Conservation (phyloP, 2,329 filamentous ascomycete species). For the Colletotrichum acutatum region DNA sequence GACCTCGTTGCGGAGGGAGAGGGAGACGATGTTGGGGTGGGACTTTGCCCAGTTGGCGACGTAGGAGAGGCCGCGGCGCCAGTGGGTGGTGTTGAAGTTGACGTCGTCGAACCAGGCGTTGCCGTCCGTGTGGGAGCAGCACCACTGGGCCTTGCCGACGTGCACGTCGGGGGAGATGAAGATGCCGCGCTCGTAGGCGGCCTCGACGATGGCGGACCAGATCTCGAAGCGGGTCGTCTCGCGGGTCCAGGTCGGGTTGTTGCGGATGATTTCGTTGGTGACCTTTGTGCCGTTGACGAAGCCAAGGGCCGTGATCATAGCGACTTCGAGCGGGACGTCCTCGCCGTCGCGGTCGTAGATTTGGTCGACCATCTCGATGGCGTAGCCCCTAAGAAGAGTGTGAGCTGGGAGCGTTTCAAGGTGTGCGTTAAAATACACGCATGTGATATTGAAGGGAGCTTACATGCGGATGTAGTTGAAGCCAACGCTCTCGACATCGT, state of each 20-base stretch:
- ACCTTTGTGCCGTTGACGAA: conserved; percentile 58
- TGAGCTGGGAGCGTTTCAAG: not conserved
- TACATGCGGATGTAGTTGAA: conserved; percentile 64
- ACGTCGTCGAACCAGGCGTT: conserved; percentile 67
- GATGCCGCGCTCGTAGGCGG: conserved; percentile 43
- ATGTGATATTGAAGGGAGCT: not conserved
- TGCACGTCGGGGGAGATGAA: conserved; percentile 55
- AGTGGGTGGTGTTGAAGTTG: conserved; percentile 63
- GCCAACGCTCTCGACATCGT: conserved; percentile 60
- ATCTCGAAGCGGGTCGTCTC: conserved; percentile 65
- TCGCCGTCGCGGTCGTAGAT: conserved; percentile 51
- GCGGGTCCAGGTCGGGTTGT: conserved; percentile 64
- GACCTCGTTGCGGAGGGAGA: conserved; percentile 67
- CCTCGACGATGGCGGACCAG: conserved; percentile 31
- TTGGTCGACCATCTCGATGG: conserved; percentile 67
- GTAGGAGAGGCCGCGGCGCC: conserved; percentile 64
- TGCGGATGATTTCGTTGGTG: conserved; percentile 56
- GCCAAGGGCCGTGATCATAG: conserved; percentile 54
- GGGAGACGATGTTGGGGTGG: conserved; percentile 41
- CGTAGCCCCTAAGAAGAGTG: conserved; percentile 53
- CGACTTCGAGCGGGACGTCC: conserved; percentile 52
- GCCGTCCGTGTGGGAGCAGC: conserved; percentile 60
- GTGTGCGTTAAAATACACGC: too few relatives aligned
- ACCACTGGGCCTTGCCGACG: conserved; percentile 53
- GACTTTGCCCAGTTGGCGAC: conserved; percentile 57